Conservation (phyloP, 768 basidiomycete species). For the Hortiboletus campestris region DNA sequence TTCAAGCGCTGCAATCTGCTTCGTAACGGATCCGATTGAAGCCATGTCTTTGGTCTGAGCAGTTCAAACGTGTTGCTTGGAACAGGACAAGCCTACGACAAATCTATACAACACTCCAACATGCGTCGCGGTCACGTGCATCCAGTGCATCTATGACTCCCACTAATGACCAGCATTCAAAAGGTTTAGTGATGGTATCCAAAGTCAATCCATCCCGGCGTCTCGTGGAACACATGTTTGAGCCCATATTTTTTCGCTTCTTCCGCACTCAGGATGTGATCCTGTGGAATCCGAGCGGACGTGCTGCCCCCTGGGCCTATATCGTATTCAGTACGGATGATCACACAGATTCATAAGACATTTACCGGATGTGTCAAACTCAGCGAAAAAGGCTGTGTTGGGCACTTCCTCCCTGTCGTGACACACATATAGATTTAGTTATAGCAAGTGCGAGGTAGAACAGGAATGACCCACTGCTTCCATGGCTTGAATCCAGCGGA, state of each 20-base stretch:
- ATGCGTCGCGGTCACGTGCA: constrained; percentile 32
- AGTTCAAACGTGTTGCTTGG: background rate
- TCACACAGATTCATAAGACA: background rate
- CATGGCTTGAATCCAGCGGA: constrained; percentile 54
- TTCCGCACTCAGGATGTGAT: constrained; percentile 43
- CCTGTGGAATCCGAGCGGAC: constrained; percentile 41
- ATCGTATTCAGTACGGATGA: background rate
- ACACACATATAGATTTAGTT: background rate
- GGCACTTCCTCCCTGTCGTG: constrained; percentile 47
- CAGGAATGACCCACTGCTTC: constrained; percentile 5
- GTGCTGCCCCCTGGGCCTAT: constrained; percentile 56
- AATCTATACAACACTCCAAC: constrained; percentile 10
- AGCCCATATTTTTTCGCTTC: constrained; percentile 37
- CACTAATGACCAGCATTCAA: background rate
- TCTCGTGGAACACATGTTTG: constrained; percentile 49
- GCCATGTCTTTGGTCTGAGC: constrained; percentile 35
- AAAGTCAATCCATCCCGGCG: constrained; percentile 56
- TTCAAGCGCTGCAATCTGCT: constrained; percentile 69
- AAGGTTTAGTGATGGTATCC: constrained; percentile 33
- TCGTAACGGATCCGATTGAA: constrained; percentile 52
- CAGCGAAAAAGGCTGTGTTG: constrained; percentile 58
- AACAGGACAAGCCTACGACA: background rate
- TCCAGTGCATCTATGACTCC: background rate
- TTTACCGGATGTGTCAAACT: constrained; percentile 52
- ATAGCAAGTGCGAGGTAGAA: background rate